Evolutionary conservation across 345 rosid species (phyloP).

Genomic region (Eucalyptus melliodora): DNA sequence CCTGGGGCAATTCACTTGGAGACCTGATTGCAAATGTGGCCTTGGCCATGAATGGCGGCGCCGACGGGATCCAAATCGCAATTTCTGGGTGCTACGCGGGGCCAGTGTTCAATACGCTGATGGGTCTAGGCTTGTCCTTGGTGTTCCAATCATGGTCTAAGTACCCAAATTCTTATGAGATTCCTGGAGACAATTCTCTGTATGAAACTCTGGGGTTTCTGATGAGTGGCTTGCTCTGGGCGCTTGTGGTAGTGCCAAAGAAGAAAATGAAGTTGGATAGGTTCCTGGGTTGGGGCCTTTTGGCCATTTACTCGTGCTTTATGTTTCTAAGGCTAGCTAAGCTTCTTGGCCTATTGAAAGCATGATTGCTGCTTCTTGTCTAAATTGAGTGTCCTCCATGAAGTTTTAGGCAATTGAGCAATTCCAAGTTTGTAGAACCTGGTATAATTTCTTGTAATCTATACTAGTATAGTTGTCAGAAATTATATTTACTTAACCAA

Average conservation of each 20-base stretch:
- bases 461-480: background rate
- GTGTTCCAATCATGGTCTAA: slow-evolving; percentile 47
- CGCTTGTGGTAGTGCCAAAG: slow-evolving; percentile 64
- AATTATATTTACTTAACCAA: background rate
- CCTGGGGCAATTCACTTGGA: slow-evolving; percentile 95
- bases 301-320: slow-evolving; percentile 67
- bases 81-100: slow-evolving; percentile 92
- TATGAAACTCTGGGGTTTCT: slow-evolving; percentile 62
- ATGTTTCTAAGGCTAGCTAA: slow-evolving; percentile 38
- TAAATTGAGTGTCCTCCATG: background rate
- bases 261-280: slow-evolving; percentile 55
- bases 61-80: slow-evolving; percentile 76
- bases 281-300: slow-evolving; percentile 60
- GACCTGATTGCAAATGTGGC: slow-evolving; percentile 76
- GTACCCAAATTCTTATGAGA: slow-evolving; percentile 42
- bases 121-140: slow-evolving; percentile 66
- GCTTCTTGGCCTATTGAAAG: slow-evolving; percentile 7
- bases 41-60: slow-evolving; percentile 68
- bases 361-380: background rate
- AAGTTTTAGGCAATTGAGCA: background rate
- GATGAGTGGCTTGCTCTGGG: slow-evolving; percentile 73
- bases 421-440: background rate
- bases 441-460: background rate
- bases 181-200: slow-evolving; percentile 52
- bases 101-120: slow-evolving; percentile 74